These are phyloP conservation scores for Serendipita sp. DNA, from an alignment of 768 basidiomycete species.

Conservation along the genomic window DNA sequence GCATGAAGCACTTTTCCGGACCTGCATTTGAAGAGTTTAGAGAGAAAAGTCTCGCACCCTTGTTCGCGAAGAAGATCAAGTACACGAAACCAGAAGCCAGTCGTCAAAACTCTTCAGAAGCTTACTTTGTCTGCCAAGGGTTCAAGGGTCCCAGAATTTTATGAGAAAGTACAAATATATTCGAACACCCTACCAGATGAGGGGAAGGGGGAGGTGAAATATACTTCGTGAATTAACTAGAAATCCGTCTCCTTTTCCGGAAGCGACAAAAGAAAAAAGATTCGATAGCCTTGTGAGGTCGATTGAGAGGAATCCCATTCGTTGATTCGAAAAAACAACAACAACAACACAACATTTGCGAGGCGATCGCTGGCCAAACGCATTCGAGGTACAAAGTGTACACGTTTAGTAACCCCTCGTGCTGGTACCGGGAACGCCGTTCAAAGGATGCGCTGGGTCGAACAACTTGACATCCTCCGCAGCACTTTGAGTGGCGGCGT, in stretches of 20 bases:
- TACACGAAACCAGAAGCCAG: constrained; percentile 73
- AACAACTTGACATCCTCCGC: constrained; percentile 1
- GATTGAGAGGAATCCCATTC: too few species aligned
- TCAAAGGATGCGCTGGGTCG: not conserved
- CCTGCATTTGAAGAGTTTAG: constrained; percentile 56
- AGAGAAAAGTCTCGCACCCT: constrained; percentile 34
- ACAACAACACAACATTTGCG: too few species aligned
- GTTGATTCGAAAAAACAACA: too few species aligned
- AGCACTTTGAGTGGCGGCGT: not conserved
- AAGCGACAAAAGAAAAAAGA: too few species aligned
- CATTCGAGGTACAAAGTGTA: too few species aligned
- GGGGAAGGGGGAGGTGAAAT: not conserved
- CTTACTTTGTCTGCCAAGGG: constrained; percentile 74
- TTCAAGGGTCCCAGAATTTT: constrained; percentile 17
- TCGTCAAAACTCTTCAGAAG: constrained; percentile 60
- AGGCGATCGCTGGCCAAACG: too few species aligned
- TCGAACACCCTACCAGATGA: not conserved
- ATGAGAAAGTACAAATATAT: not conserved
- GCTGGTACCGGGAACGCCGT: not conserved
- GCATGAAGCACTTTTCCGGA: constrained; percentile 75
- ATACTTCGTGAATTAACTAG: not conserved
- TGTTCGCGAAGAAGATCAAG: constrained; percentile 44
- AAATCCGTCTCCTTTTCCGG: not conserved
- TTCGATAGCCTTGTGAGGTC: too few species aligned
- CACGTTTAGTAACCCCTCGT: too few species aligned